Evolutionary conservation across 345 rosid species (phyloP).

Genomic region (Arabis hirsuta): DNA sequence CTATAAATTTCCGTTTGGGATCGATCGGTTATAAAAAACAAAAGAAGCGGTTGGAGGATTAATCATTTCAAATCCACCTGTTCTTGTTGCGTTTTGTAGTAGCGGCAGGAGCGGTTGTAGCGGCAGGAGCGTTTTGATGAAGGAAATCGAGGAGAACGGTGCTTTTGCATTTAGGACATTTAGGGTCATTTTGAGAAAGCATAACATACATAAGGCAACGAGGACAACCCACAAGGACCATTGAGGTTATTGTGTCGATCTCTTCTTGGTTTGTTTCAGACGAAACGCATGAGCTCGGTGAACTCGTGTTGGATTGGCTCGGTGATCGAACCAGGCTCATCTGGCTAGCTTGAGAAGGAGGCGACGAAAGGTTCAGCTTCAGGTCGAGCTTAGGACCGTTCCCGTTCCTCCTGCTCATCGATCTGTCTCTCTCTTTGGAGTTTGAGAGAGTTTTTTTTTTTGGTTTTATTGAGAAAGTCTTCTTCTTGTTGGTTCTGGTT

Average conservation of each 20-base stretch:
- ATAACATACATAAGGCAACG: conserved; percentile 89
- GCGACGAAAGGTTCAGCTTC: conserved; percentile 86
- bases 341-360: conserved; percentile 49
- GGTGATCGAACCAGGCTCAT: conserved; percentile 59
- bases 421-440: conserved; percentile 6
- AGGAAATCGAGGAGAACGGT: conserved; percentile 80
- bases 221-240: conserved; percentile 95
- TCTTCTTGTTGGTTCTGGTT: conserved; percentile 38
- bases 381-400: conserved; percentile 69
- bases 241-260: conserved; percentile 55
- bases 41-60: conserved; percentile 24
- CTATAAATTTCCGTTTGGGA: not conserved
- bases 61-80: conserved; percentile 29
- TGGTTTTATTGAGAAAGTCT: conserved; percentile 20
- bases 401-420: conserved; percentile 68
- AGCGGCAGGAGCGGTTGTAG: conserved; percentile 13
- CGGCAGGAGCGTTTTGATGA: conserved; percentile 41
- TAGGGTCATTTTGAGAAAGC: conserved; percentile 76
- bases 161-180: conserved; percentile 89
- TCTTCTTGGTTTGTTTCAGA: conserved; percentile 71
- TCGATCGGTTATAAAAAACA: not conserved
- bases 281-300: conserved; percentile 92
- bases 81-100: conserved; percentile 29
- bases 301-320: conserved; percentile 62
- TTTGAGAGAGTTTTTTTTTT: conserved; percentile 22